phyloP scores from a whole-genome alignment of 2,329 filamentous ascomycete genomes.

The Endocalyx cinctus region DNA sequence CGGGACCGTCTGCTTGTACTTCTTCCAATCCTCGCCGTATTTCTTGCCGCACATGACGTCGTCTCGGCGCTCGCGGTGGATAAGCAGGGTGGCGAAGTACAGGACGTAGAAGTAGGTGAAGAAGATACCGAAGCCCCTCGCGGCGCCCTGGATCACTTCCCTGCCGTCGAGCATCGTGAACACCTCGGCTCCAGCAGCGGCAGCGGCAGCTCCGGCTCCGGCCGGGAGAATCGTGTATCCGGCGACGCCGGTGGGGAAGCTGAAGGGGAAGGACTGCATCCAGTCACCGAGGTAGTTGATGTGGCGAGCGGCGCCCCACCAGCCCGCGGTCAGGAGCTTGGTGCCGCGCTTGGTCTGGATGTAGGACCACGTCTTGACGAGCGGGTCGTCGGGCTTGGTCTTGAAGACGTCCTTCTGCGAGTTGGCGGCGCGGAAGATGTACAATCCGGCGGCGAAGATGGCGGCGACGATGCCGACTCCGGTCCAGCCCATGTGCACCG shows the following conservation, averaged over 20 bases:
- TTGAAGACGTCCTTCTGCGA: constrained; percentile 94
- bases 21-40: constrained; percentile 89
- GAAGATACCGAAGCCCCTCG: constrained; percentile 76
- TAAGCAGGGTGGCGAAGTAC: constrained; percentile 82
- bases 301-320: constrained; percentile 88
- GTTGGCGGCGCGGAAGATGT: constrained; percentile 88
- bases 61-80: constrained; percentile 83
- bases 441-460: constrained; percentile 70
- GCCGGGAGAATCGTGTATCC: constrained; percentile 70
- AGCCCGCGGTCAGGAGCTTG: constrained; percentile 76
- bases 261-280: constrained; percentile 88
- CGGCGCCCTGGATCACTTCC: constrained; percentile 65
- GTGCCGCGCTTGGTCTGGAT: constrained; percentile 81
- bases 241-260: constrained; percentile 74
- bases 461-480: constrained; percentile 62
- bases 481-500: constrained; percentile 65
- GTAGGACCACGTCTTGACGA: constrained; percentile 74
- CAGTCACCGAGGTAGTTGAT: constrained; percentile 96
- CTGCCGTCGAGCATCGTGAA: constrained; percentile 51
- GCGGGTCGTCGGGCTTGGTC: constrained; percentile 79
- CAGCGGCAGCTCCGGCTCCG: constrained; percentile 46
- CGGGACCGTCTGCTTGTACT: constrained; percentile 77
- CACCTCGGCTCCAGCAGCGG: constrained; percentile 35
- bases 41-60: constrained; percentile 87
- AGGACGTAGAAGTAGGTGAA: constrained; percentile 93